Evolutionary conservation across 371 early-diverging fungal species (phyloP), one percentile per base, ranked within the genome.

Genomic region (Mortierella sp.): DNA sequence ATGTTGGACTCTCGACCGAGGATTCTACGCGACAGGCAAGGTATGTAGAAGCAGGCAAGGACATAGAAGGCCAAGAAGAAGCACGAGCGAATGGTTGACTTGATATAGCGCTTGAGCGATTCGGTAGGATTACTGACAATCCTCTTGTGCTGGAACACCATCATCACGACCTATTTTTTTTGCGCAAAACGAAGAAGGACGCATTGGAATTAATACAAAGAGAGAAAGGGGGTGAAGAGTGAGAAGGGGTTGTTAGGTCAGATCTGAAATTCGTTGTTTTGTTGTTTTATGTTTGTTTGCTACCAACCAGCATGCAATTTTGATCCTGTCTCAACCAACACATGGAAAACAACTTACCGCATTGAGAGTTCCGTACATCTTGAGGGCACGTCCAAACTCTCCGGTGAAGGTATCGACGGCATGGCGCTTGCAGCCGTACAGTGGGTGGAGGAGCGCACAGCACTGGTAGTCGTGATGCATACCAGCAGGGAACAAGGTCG

Each of bases 371-470:
- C 91, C 89, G 74, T 94, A 95, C 63, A 95, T 84, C 77, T 90
- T 88, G 55, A 91, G 87, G 7, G 93, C 92, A 40, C 91, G 86
- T 4, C 85, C 67, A 58, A 89, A 88, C 72, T 91, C 90, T 29
- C 87, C 87, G 10, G 79, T 77, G 70, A 90, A 86, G 4, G 76
- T 81, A 7, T 86, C 79, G 47, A 90, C 77, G 22, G 88, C 85
- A 11, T 77, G 76, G 22, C 86, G 69, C 58, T 94, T 92, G 75
- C 88, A 90, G 4, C 86, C 86, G 24, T 89, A 88, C 48, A 89
- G 67, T 9, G 96, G 95, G 74, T 96, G 96, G 74, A 94, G 91
- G 53, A 95, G 68, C 0, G 91, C 92, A 70, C 96, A 96, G 77
- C 92, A 86, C 40, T 93, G 88, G 68, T 80, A 91, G 63, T 92